phyloP scores from a whole-genome alignment of 164 flowering plant species.

The Umbellularia californica region DNA sequence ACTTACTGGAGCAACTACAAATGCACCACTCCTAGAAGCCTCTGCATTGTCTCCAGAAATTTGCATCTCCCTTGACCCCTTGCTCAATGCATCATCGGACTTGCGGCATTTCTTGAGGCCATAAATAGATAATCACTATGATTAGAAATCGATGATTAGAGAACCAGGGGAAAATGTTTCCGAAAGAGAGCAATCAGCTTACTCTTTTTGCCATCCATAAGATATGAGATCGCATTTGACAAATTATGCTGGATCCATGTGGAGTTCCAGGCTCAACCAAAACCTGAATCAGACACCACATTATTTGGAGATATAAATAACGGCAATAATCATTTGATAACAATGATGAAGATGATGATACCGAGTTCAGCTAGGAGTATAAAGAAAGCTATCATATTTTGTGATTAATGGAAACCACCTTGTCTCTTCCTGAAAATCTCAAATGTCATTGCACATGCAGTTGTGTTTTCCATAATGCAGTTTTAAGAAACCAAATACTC shows the following conservation, averaged over 20 bases:
- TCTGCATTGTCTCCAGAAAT: slow-evolving; percentile 9
- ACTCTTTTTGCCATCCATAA: slow-evolving; percentile 97
- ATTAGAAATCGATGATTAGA: not conserved
- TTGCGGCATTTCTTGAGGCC: slow-evolving; percentile 63
- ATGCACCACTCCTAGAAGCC: slow-evolving; percentile 56
- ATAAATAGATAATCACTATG: slow-evolving; percentile 11
- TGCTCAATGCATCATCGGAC: slow-evolving; percentile 21
- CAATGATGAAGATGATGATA: too few relatives aligned
- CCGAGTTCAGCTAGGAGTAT: too few relatives aligned
- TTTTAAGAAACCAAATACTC: too few relatives aligned
- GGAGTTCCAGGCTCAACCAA: slow-evolving; percentile 98
- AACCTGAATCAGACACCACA: slow-evolving; percentile 43
- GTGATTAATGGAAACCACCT: too few relatives aligned
- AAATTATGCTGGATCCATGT: slow-evolving; percentile 75
- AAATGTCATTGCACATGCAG: too few relatives aligned
- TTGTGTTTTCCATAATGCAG: too few relatives aligned
- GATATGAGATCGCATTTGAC: slow-evolving; percentile 91
- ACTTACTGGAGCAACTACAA: slow-evolving; percentile 94
- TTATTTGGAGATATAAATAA: not conserved
- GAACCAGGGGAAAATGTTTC: not conserved
- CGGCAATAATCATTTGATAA: too few relatives aligned
- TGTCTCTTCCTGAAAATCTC: too few relatives aligned
- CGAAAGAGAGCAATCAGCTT: slow-evolving; percentile 15
- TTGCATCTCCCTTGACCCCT: slow-evolving; percentile 33
- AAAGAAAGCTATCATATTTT: too few relatives aligned